These are phyloP conservation scores for Barnettozyma populi DNA, from an alignment of 805 yeast genomes.

Conservation along the genomic window DNA sequence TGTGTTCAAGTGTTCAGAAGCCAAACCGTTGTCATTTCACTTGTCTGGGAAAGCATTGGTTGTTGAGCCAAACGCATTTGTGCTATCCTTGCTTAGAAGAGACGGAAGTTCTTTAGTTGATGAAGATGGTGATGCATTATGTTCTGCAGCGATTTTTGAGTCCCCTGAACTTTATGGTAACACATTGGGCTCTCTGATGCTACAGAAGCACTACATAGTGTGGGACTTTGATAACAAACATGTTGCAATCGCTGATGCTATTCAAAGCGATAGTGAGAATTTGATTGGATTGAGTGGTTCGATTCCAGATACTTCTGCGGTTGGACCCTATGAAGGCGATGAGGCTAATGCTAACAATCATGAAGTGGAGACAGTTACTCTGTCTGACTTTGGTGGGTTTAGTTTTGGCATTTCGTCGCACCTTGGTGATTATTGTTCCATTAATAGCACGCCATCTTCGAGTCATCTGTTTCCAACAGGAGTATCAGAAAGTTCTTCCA, in stretches of 20 bases:
- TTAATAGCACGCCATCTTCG: background rate
- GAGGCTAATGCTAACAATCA: background rate
- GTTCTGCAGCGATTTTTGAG: conserved; percentile 11
- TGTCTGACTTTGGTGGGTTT: background rate
- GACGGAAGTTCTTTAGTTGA: conserved; percentile 8
- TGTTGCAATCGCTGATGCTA: conserved; percentile 14
- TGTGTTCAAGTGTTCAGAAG: conserved; percentile 21
- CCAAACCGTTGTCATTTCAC: conserved; percentile 11
- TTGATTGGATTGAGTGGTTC: conserved; percentile 14
- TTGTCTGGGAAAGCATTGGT: conserved; percentile 16
- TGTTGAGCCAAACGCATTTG: conserved; percentile 8
- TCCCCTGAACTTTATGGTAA: background rate
- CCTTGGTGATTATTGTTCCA: background rate
- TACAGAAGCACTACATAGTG: conserved; percentile 14
- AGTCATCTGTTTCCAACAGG: background rate
- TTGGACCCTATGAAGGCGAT: conserved; percentile 3
- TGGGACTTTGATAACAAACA: conserved; percentile 18
- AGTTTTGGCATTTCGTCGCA: background rate
- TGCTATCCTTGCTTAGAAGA: conserved; percentile 8
- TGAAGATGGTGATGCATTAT: conserved; percentile 14
- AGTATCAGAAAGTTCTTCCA: background rate
- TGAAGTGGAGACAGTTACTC: background rate
- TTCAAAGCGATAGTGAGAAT: conserved; percentile 2
- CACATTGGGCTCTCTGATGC: conserved; percentile 13
- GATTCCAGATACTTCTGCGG: conserved; percentile 16